Base-by-base conservation (phyloP, 495 filamentous ascomycete genomes). In the Chaetomidium leptoderma region DNA sequence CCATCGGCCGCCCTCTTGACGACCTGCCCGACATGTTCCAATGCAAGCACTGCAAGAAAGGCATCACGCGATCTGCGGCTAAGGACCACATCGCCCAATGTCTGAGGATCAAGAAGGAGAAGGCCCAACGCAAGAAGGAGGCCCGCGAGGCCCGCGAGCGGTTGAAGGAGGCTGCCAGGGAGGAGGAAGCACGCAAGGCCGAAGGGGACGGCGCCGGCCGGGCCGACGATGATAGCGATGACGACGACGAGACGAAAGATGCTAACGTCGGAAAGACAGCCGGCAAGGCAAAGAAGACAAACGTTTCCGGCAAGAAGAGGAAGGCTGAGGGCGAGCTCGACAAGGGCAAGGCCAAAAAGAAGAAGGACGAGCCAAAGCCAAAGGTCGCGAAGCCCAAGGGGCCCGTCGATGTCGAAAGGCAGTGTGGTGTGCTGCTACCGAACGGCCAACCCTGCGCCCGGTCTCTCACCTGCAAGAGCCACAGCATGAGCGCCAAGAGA, bases 401-500 rank as follows among this genome's bases (percentile, higher is more conserved):
- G 0, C 93, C 93, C 4, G 93, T 98, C 24, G 95, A 98, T 73
- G 93, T 98, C 27, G 93, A 97, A 74, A 87, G 87, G 68, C 95
- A 98, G 76, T 98, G 93, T 65, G 93, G 93, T 79, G 93, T 98
- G 19, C 79, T 84, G 42, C 81, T 96, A 43, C 81, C 89, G 0
- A 81, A 83, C 46, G 92, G 93, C 2, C 88, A 89, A 23, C 89
- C 88, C 53, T 98, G 93, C 67, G 93, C 93, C 7, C 77, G 93
- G 29, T 92, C 88, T 3, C 78, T 98, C 55, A 98, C 93, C 2
- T 98, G 93, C 78, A 98, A 98, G 77, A 91, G 87, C 56, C 93
- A 98, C 63, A 87, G 84, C 32, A 97, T 98, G 95, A 92, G 93
- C 11, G 87, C 93, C 7, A 98, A 98, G 74, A 82, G 93, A 61